Evolutionary conservation across 2,329 filamentous ascomycete species (phyloP).

Genomic region (Aaosphaeria pasadenensis): DNA sequence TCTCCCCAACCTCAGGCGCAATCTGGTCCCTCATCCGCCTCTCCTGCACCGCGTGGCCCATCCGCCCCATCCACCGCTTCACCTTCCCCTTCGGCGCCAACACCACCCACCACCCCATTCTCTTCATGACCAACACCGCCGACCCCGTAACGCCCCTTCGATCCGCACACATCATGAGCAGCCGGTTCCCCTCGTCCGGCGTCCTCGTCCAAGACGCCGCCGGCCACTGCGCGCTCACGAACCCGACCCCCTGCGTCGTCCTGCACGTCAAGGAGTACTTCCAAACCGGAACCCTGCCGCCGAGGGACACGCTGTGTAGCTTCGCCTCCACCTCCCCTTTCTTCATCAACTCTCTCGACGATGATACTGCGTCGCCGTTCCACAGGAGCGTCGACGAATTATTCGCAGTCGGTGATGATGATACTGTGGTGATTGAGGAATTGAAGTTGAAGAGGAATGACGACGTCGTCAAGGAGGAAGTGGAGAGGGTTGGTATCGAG

Average conservation of each 20-base stretch:
- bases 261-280: constrained; percentile 37
- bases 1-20: constrained; percentile 35
- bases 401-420: too few relatives aligned
- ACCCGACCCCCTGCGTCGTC: constrained; percentile 35
- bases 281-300: constrained; percentile 43
- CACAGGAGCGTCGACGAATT: background rate
- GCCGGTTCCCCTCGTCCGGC: constrained; percentile 42
- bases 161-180: constrained; percentile 41
- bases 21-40: constrained; percentile 38
- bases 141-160: constrained; percentile 59
- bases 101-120: constrained; percentile 53
- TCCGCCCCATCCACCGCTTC: constrained; percentile 35
- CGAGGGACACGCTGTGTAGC: constrained; percentile 43
- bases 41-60: constrained; percentile 38
- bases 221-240: constrained; percentile 46
- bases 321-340: constrained; percentile 13
- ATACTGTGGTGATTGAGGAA: too few relatives aligned
- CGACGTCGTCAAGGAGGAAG: too few relatives aligned
- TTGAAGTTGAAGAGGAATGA: too few relatives aligned
- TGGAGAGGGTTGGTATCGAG: too few relatives aligned
- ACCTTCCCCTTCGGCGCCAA: constrained; percentile 26
- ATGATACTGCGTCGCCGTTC: constrained; percentile 9
- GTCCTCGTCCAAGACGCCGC: constrained; percentile 44
- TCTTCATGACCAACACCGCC: constrained; percentile 56
- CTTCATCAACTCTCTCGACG: constrained; percentile 24